Percentiles rank a stretch among this genome's conserved stretches.
Conservation (phyloP, 345 rosid species). For the Heritiera littoralis region DNA sequence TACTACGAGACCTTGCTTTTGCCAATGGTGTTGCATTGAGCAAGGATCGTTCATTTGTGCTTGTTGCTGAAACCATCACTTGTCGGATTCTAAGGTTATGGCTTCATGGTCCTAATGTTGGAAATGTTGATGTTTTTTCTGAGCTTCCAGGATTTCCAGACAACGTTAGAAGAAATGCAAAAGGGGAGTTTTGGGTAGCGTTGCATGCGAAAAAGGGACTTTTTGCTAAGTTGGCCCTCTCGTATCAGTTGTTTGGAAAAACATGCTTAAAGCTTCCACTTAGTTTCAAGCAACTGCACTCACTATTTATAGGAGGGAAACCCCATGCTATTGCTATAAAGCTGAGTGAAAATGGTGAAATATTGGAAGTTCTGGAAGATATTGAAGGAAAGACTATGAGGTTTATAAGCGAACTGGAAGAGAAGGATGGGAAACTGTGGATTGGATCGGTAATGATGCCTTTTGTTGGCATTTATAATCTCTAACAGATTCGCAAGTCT, state of each 20-base stretch:
- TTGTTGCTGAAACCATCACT: slow-evolving; percentile 53
- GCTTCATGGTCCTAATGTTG: slow-evolving; percentile 48
- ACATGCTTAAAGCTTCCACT: slow-evolving; percentile 45
- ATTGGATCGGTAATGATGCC: slow-evolving; percentile 70
- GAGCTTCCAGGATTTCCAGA: slow-evolving; percentile 69
- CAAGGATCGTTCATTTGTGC: slow-evolving; percentile 56
- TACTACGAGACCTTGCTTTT: slow-evolving; percentile 54
- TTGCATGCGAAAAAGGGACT: slow-evolving; percentile 64
- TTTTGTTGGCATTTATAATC: slow-evolving; percentile 50
- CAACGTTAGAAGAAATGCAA: slow-evolving; percentile 53
- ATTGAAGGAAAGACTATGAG: slow-evolving; percentile 50
- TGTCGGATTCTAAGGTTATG: slow-evolving; percentile 47
- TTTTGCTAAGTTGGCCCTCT: slow-evolving; percentile 38
- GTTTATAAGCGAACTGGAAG: slow-evolving; percentile 75
- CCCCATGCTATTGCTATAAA: slow-evolving; percentile 65
- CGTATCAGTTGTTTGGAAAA: slow-evolving; percentile 47
- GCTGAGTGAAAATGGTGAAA: slow-evolving; percentile 53
- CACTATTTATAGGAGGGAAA: slow-evolving; percentile 51
- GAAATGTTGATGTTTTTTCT: slow-evolving; percentile 46
- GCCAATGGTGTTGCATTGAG: slow-evolving; percentile 78
- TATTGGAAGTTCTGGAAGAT: slow-evolving; percentile 56
- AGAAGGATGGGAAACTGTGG: slow-evolving; percentile 65
- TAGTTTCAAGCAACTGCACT: slow-evolving; percentile 50
- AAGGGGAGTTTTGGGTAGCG: slow-evolving; percentile 80
- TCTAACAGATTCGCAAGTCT: slow-evolving; percentile 19